phyloP scores from a whole-genome alignment of 1,284 basidiomycete species.

The Cerrena zonata region DNA sequence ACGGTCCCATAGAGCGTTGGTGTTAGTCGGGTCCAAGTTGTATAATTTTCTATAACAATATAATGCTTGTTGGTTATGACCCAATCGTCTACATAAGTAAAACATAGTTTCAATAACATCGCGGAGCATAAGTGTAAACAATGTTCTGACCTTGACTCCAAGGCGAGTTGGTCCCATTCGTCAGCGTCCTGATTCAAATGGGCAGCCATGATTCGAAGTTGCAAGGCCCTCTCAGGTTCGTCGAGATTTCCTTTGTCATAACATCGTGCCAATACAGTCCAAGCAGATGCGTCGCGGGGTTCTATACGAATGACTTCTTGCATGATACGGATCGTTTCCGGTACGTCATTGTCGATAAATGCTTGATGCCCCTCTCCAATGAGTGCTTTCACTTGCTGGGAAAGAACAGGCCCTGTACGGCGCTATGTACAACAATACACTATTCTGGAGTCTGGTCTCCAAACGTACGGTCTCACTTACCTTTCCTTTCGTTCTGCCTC shows the following conservation, averaged over 20 bases:
- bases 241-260: slow-evolving; percentile 54
- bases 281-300: slow-evolving; percentile 77
- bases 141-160: slow-evolving; percentile 58
- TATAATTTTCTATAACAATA: slow-evolving; percentile 89
- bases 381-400: slow-evolving; percentile 75
- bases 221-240: slow-evolving; percentile 69
- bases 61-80: slow-evolving; percentile 77
- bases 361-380: slow-evolving; percentile 86
- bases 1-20: slow-evolving; percentile 87
- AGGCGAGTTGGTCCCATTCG: slow-evolving; percentile 82
- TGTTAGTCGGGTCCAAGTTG: slow-evolving; percentile 73
- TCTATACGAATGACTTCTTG: slow-evolving; percentile 92
- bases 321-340: slow-evolving; percentile 73
- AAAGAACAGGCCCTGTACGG: slow-evolving; percentile 46
- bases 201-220: slow-evolving; percentile 84
- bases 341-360: slow-evolving; percentile 69
- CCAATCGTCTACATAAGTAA: slow-evolving; percentile 46
- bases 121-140: background rate
- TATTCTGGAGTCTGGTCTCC: too few relatives aligned
- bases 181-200: slow-evolving; percentile 81
- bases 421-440: too few relatives aligned
- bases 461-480: too few relatives aligned
- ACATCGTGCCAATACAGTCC: slow-evolving; percentile 81
- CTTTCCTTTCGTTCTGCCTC: slow-evolving; percentile 22
- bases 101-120: slow-evolving; percentile 2